A percentile compares a stretch with the other conserved stretches of the same genome.
Evolutionary conservation across 768 basidiomycete genomes (phyloP).

Genomic region (Ramaria rubella): DNA sequence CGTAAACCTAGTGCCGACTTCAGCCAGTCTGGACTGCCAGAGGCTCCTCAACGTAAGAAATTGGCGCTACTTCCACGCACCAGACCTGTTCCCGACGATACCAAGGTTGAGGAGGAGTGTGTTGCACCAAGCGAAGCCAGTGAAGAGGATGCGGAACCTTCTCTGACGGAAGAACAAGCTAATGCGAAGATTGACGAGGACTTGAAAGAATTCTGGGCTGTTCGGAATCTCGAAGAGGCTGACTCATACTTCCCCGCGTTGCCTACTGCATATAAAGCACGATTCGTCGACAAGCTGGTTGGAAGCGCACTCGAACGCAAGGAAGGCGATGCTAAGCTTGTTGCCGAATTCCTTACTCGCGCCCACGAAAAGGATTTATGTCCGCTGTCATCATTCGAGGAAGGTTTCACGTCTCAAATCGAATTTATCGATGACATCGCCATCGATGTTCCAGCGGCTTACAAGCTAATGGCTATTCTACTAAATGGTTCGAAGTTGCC

Average conservation of each 20-base stretch:
- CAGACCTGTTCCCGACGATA: conserved; percentile 47
- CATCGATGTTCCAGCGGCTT: conserved; percentile 86
- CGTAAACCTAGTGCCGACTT: conserved; percentile 49
- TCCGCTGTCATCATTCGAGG: conserved; percentile 56
- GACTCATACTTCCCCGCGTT: conserved; percentile 79
- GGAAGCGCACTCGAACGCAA: conserved; percentile 73
- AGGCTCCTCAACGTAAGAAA: conserved; percentile 55
- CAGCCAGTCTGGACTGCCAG: conserved; percentile 37
- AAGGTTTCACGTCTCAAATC: conserved; percentile 61
- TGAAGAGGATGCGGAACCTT: conserved; percentile 24
- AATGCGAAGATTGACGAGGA: conserved; percentile 76
- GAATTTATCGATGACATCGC: conserved; percentile 84
- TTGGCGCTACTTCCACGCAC: conserved; percentile 74
- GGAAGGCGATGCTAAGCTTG: conserved; percentile 70
- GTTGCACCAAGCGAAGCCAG: conserved; percentile 39
- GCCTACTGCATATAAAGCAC: conserved; percentile 53
- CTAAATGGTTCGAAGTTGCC: conserved; percentile 57
- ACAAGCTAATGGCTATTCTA: conserved; percentile 66
- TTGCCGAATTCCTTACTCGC: conserved; percentile 65
- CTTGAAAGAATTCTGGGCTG: conserved; percentile 78
- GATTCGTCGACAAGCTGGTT: conserved; percentile 71
- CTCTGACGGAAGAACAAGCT: conserved; percentile 62
- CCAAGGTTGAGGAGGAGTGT: conserved; percentile 29
- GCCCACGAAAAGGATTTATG: conserved; percentile 56
- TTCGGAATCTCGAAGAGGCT: conserved; percentile 81